These are phyloP conservation scores for Mycena polygramma DNA, from an alignment of 768 basidiomycete species.

Conservation along the genomic window DNA sequence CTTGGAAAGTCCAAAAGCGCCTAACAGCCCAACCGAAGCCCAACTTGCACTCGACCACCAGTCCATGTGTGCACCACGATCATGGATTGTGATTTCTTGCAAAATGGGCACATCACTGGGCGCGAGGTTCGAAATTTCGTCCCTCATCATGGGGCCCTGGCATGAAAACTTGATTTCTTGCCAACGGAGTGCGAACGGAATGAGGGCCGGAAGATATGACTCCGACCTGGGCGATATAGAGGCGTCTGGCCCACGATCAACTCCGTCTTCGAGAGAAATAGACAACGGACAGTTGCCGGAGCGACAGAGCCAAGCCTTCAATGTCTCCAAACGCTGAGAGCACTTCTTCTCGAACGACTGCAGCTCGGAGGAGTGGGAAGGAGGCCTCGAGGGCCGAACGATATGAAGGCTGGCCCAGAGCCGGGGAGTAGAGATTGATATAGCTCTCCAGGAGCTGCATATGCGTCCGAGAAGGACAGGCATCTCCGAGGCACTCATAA, in stretches of 20 bases:
- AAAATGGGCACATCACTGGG: background rate
- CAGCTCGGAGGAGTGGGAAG: background rate
- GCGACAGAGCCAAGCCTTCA: background rate
- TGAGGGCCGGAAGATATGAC: background rate
- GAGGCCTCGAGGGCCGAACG: constrained; percentile 14
- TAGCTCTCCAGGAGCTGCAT: constrained; percentile 26
- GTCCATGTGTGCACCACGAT: background rate
- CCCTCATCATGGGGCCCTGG: background rate
- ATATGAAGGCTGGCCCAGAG: constrained; percentile 28
- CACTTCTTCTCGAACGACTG: background rate
- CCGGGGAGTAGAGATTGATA: constrained; percentile 23
- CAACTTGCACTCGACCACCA: background rate
- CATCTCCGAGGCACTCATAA: constrained; percentile 20
- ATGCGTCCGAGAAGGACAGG: constrained; percentile 32
- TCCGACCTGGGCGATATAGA: background rate
- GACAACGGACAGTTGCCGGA: constrained; percentile 25
- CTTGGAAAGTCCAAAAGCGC: background rate
- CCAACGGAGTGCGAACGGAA: constrained; percentile 19
- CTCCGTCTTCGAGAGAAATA: background rate
- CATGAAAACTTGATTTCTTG: background rate
- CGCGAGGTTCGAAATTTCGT: background rate
- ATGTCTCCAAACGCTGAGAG: background rate
- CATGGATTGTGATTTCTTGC: background rate
- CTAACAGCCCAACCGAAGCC: background rate
- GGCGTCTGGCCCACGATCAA: background rate